phyloP scores from a whole-genome alignment of 345 rosid genomes.

The Gossypium raimondii region DNA sequence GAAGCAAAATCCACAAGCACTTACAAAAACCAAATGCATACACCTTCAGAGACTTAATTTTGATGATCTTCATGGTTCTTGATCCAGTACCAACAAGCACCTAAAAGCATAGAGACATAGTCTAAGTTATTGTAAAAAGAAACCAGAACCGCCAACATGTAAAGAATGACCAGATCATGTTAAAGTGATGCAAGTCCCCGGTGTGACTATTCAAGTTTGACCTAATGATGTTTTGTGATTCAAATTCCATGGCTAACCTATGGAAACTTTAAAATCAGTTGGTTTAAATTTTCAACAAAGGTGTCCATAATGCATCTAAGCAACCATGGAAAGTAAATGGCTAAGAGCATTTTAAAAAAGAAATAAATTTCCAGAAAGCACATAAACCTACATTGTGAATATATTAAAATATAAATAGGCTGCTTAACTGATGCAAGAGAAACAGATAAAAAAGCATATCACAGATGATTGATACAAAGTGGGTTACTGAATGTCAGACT shows the following conservation, averaged over 20 bases:
- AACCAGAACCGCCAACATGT: background rate
- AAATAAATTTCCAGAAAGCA: background rate
- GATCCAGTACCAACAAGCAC: conserved; percentile 97
- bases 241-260: background rate
- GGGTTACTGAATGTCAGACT: background rate
- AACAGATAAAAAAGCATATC: conserved; percentile 2
- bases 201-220: background rate
- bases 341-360: background rate
- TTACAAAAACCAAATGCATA: conserved; percentile 95
- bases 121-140: background rate
- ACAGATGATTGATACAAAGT: background rate
- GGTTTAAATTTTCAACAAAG: background rate
- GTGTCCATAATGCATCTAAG: background rate
- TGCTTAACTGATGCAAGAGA: background rate
- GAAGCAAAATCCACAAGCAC: conserved; percentile 35
- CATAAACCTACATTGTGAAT: background rate
- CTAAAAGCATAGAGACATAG: conserved; percentile 33
- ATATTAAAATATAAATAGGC: background rate
- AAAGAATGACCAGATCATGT: background rate
- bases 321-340: background rate
- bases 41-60: conserved; percentile 69
- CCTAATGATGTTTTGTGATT: conserved; percentile 2
- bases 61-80: conserved; percentile 74
- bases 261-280: background rate
- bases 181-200: conserved; percentile 34